Evolutionary conservation across 108 stramenopile species (phyloP).

Genomic region (Aurantiochytrium sp.): DNA sequence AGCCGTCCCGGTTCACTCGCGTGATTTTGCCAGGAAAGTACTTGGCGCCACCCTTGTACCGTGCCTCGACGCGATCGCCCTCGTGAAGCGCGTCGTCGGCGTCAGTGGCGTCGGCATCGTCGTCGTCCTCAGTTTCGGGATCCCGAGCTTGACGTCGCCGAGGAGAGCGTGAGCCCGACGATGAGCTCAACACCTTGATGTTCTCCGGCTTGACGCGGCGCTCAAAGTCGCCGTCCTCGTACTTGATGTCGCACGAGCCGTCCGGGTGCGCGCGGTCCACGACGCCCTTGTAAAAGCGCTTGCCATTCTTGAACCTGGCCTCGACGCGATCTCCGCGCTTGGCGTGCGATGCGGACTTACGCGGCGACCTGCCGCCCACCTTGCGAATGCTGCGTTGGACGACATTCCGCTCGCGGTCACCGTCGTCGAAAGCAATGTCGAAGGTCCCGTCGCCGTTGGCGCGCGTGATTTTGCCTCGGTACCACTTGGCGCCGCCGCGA

Average conservation of each 20-base stretch:
- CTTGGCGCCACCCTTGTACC: neutral
- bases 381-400: neutral
- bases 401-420: slow-evolving; percentile 37
- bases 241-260: slow-evolving; percentile 53
- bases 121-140: slow-evolving; percentile 31
- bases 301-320: slow-evolving; percentile 49
- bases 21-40: neutral
- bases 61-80: slow-evolving; percentile 36
- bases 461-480: slow-evolving; percentile 32
- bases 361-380: neutral
- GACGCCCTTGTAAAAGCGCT: slow-evolving; percentile 42
- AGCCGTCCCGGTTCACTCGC: slow-evolving; percentile 31
- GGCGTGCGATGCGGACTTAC: neutral
- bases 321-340: slow-evolving; percentile 47
- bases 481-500: slow-evolving; percentile 42
- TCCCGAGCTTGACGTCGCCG: neutral
- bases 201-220: slow-evolving; percentile 31
- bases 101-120: neutral
- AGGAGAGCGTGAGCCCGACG: neutral
- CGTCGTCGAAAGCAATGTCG: slow-evolving; percentile 49
- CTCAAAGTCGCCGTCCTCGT: slow-evolving; percentile 62
- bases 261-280: slow-evolving; percentile 41
- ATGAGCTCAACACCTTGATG: slow-evolving; percentile 26
- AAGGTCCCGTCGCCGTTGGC: slow-evolving; percentile 47
- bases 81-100: neutral